A percentile compares a stretch with the other conserved stretches of the same genome.
Evolutionary conservation across 352 stramenopile species (phyloP).

Genomic region (Chrysophaeum taylorii): DNA sequence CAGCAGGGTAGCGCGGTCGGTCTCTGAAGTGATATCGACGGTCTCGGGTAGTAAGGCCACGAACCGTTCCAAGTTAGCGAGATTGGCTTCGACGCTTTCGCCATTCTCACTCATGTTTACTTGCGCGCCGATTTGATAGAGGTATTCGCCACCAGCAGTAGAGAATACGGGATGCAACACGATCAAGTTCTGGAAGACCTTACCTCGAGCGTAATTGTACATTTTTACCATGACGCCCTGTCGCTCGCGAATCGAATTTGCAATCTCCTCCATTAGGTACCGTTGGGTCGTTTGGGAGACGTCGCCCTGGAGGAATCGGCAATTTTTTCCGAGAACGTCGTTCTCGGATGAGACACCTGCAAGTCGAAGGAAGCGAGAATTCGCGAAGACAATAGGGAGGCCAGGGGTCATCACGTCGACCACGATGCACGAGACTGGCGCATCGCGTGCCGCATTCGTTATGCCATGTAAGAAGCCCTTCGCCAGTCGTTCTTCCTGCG

Average conservation of each 20-base stretch:
- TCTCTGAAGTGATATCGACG: neutral
- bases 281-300: neutral
- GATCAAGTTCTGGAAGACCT: neutral
- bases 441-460: too few species aligned
- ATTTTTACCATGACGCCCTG: neutral
- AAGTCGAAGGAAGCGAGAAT: neutral
- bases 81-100: neutral
- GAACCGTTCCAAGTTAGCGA: neutral
- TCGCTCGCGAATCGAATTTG: neutral
- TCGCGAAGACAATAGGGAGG: neutral
- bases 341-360: neutral
- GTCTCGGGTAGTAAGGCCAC: neutral
- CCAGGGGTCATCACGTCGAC: neutral
- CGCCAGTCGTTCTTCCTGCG: too few species aligned
- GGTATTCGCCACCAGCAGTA: neutral
- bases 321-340: neutral
- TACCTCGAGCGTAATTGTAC: neutral
- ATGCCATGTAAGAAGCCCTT: too few species aligned
- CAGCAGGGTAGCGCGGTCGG: neutral
- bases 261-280: neutral
- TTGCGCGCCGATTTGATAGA: neutral
- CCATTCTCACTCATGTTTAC: neutral
- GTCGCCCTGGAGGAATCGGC: neutral
- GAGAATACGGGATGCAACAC: neutral
- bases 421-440: too few species aligned